phyloP scores from a whole-genome alignment of 208 protist species.

The Sergeia podlipaevii region DNA sequence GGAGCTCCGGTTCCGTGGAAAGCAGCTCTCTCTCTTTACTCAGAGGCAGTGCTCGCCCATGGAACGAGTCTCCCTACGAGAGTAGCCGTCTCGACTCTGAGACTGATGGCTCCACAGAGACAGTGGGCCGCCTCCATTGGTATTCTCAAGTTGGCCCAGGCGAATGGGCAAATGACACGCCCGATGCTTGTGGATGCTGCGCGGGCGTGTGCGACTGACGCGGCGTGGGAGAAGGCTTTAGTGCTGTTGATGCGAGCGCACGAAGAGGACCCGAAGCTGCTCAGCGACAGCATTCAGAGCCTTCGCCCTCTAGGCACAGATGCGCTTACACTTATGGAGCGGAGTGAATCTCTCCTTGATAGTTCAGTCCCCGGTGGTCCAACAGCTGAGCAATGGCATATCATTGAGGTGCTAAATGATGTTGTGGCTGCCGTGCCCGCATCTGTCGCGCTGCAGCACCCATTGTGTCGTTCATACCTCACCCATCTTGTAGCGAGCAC shows the following conservation, averaged over 20 bases:
- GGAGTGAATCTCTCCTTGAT: not conserved
- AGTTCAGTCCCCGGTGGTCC: slow-evolving; percentile 5
- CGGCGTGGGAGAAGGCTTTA: slow-evolving; percentile 49
- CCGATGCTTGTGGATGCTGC: slow-evolving; percentile 76
- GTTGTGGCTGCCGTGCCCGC: slow-evolving; percentile 54
- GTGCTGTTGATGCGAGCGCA: slow-evolving; percentile 57
- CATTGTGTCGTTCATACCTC: slow-evolving; percentile 68
- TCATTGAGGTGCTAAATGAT: slow-evolving; percentile 47
- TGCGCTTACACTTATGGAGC: slow-evolving; percentile 22
- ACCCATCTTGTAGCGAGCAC: slow-evolving; percentile 78
- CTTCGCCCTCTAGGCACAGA: slow-evolving; percentile 56
- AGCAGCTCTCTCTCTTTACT: slow-evolving; percentile 54
- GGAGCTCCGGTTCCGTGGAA: slow-evolving; percentile 48
- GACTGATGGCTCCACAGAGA: slow-evolving; percentile 63
- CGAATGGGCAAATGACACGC: slow-evolving; percentile 64
- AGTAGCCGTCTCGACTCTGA: slow-evolving; percentile 58
- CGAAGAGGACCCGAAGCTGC: slow-evolving; percentile 40
- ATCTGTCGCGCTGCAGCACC: slow-evolving; percentile 33
- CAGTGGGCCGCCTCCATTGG: slow-evolving; percentile 52
- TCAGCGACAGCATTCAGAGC: slow-evolving; percentile 58
- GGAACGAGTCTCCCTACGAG: slow-evolving; percentile 52
- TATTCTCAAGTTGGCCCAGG: slow-evolving; percentile 54
- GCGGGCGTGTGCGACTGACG: slow-evolving; percentile 44
- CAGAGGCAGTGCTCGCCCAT: slow-evolving; percentile 62
- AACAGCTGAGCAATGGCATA: slow-evolving; percentile 49